Evolutionary conservation across 148 eudicot species (phyloP), one percentile per base, ranked within the genome.

Genomic region (Diospyros kaki): DNA sequence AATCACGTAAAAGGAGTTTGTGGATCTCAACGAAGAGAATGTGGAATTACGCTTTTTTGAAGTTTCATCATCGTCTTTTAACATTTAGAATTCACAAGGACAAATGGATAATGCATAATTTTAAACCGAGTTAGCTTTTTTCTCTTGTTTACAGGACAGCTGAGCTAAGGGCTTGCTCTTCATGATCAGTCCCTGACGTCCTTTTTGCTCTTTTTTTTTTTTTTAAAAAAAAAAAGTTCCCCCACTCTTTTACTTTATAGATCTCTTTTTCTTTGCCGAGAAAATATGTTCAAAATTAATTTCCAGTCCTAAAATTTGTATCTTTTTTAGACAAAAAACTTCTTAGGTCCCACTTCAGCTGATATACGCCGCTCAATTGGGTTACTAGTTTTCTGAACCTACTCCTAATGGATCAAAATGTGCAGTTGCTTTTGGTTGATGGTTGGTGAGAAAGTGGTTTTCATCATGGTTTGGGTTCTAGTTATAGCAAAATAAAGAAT

Each of bases 371-470:
- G 43, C 46, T 62, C 38, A 28, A 13, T 18, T 61, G 46, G 14
- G 64, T 73, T 11, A 11, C 46, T 39, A 56, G 6, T 55, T 41
- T 73, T 62, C 58, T 14, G 0, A 8, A 73, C 67, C 67, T 73
- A 60, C 44, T 45, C 18, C 42, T 4, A 17, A 45, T 54, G 54
- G 60, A 46, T 41, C 45, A 39, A 62, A 13, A 7, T 62, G 39
- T 6, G 15, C 58, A 38, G 48, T 48, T 38, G 56, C 46, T 58
- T 61, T 62, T 73, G 76, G 64, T 71, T 58, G n/a, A 28, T 58
- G 67, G 28, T 73, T 60, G 76, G 67, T 62, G 50, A 73, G 50
- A 44, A 62, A 14, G 66, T 28, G 39, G 51, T 46, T 72, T 38
- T 61, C 67, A 50, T 48, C 58, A 61, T 63, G 76, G 7, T 7